Conservation (phyloP, 148 eudicot species). For the Heliamphora exappendiculata region DNA sequence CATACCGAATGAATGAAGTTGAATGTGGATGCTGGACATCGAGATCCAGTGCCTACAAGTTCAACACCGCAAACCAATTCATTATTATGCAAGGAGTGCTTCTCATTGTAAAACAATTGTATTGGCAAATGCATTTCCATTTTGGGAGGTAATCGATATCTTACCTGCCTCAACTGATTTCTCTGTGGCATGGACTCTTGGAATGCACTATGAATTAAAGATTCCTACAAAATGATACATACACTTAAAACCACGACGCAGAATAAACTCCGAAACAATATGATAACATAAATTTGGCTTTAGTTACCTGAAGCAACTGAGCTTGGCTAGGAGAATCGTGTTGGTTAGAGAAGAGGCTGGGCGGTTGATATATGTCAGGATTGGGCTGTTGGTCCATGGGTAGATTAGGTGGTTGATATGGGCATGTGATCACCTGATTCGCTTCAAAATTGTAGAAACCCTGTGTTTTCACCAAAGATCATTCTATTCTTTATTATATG, state of each 20-base stretch:
- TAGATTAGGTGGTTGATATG: slow-evolving; percentile 9
- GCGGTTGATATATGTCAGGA: slow-evolving; percentile 9
- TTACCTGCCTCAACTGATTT: slow-evolving; percentile 19
- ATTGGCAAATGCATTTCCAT: not conserved
- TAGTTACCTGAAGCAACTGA: slow-evolving; percentile 16
- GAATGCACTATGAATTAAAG: slow-evolving; percentile 13
- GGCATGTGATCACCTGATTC: slow-evolving; percentile 12
- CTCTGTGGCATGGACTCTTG: slow-evolving; percentile 11
- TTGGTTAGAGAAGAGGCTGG: slow-evolving; percentile 16
- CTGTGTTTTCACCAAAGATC: not conserved
- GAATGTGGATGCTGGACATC: slow-evolving; percentile 18
- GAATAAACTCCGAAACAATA: not conserved
- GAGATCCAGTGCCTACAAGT: slow-evolving; percentile 21
- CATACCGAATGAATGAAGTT: slow-evolving; percentile 12
- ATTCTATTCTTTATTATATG: not conserved
- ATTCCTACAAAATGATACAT: slow-evolving; percentile 4
- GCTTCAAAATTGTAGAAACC: slow-evolving; percentile 15
- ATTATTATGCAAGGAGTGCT: not conserved
- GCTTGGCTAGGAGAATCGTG: slow-evolving; percentile 13
- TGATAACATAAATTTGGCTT: not conserved
- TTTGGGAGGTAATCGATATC: not conserved
- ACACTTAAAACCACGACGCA: slow-evolving; percentile 2
- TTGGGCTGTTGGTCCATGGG: slow-evolving; percentile 12
- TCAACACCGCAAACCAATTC: slow-evolving; percentile 4
- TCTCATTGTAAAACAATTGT: not conserved